Conservation (phyloP, 1,139 yeast genomes). For the Pichia sp. region DNA sequence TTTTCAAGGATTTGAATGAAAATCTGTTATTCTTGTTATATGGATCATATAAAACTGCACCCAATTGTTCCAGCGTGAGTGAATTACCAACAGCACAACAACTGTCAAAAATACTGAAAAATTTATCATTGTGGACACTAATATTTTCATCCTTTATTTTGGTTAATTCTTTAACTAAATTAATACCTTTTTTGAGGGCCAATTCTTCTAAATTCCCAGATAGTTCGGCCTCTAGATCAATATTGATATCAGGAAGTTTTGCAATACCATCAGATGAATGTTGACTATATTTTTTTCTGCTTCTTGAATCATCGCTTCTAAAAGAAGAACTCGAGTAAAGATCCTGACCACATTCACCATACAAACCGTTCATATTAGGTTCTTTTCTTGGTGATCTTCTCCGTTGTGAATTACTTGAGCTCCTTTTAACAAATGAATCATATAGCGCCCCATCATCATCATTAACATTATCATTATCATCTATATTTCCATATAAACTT, state of each 20-base stretch:
- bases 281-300: neutral
- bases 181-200: neutral
- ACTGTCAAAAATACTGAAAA: slow-evolving; percentile 15
- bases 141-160: slow-evolving; percentile 15
- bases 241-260: neutral
- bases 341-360: neutral
- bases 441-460: neutral
- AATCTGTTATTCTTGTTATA: slow-evolving; percentile 8
- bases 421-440: slow-evolving; percentile 2
- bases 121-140: slow-evolving; percentile 20
- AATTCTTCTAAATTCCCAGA: neutral
- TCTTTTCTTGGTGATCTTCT: slow-evolving; percentile 3
- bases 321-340: neutral
- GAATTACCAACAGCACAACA: slow-evolving; percentile 14
- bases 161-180: slow-evolving; percentile 15
- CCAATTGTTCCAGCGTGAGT: slow-evolving; percentile 9
- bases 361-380: neutral
- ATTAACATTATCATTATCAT: neutral
- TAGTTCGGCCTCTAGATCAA: slow-evolving; percentile 11
- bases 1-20: slow-evolving; percentile 8
- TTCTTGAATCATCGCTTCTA: neutral
- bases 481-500: neutral
- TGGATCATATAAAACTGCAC: slow-evolving; percentile 13
- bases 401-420: neutral
- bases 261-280: neutral